These are phyloP conservation scores for Diplogelasinospora grovesii DNA, from an alignment of 495 filamentous ascomycete species.

Conservation along the genomic window DNA sequence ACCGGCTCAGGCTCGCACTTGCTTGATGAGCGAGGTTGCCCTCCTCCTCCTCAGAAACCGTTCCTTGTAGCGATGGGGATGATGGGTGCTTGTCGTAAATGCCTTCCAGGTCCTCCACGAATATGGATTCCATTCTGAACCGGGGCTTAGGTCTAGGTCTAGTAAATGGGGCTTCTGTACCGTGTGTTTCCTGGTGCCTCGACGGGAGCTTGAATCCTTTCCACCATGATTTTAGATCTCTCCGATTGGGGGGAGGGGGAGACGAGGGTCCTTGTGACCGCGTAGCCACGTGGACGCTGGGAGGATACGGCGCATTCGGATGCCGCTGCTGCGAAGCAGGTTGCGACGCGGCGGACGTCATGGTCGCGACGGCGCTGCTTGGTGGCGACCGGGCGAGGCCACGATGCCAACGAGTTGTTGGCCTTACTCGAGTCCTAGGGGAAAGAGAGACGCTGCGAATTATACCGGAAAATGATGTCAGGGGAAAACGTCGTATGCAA, in stretches of 20 bases:
- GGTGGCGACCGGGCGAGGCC: slow-evolving; percentile 16
- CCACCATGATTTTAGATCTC: slow-evolving; percentile 88
- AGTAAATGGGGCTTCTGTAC: slow-evolving; percentile 41
- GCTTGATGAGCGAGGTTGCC: slow-evolving; percentile 16
- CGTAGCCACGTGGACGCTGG: slow-evolving; percentile 11
- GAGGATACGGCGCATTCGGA: slow-evolving; percentile 13
- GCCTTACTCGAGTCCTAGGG: too few relatives aligned
- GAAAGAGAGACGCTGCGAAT: too few relatives aligned
- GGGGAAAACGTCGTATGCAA: too few relatives aligned
- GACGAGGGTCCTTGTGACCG: slow-evolving; percentile 25
- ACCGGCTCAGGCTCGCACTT: slow-evolving; percentile 25
- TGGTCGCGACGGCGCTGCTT: slow-evolving; percentile 20
- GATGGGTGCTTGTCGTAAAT: slow-evolving; percentile 10
- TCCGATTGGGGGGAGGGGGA: slow-evolving; percentile 61
- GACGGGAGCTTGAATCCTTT: slow-evolving; percentile 72
- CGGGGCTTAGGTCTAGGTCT: slow-evolving; percentile 9
- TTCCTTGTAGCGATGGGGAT: slow-evolving; percentile 10
- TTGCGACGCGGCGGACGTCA: slow-evolving; percentile 25
- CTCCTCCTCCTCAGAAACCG: slow-evolving; percentile 9
- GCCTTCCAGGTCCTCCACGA: slow-evolving; percentile 18
- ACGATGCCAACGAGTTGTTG: slow-evolving; percentile 11
- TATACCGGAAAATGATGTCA: too few relatives aligned
- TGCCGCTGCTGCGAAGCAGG: slow-evolving; percentile 18
- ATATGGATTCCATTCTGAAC: slow-evolving; percentile 10
- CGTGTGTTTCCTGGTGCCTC: slow-evolving; percentile 71